Base-by-base conservation (phyloP, 2,329 filamentous ascomycete genomes). In the Cladorrhinum sp. region DNA sequence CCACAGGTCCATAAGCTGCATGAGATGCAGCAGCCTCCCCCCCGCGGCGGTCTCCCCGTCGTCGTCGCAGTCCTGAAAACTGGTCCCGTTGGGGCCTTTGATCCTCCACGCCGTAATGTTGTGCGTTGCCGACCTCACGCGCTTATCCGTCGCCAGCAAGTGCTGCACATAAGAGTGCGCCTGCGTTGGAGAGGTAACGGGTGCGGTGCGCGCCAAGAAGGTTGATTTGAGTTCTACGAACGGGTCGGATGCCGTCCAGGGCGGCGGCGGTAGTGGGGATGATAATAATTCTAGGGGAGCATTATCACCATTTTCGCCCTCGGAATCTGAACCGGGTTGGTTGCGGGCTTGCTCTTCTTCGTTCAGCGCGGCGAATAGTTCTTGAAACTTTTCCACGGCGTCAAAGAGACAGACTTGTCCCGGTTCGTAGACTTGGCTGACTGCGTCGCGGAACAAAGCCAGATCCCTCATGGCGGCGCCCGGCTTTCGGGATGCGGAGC, bases 61-160 rank as follows among this genome's bases (percentile, higher is more conserved):
- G 70, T 99, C 95, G 69, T 99, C 91, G 71, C 89, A 97, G 75
- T 99, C 95, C 74, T 98, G 93, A 67, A 88, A 92, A 26, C 78
- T 77, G 55, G 81, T 82, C 3, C 79, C 77, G 65, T 75, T 77
- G 60, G 79, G 81, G 0, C 84, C 85, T 28, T 83, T 85, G 58
- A 98, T 93, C 10, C 95, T 85, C 91, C 92, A 98, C 1, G 94
- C 94, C 20, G 89, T 93, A 71, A 99, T 97, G 74, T 98, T 98
- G 74, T 99, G 95, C 62, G 94, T 92, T 3, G 95, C 95, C 52
- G 83, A 80, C n/a, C 92, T 88, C 36, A 92, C 88, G 67, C 90
- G 92, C 76, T 90, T 92, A 75, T 98, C 92, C 8, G 86, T 90
- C 4, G 87, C 83, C 7, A 97, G 81, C 1, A 99, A 82, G 73